Percentiles rank a stretch among this genome's conserved stretches.
phyloP scores from a whole-genome alignment of 1,139 yeast species.

The Suhomyces terraborum region DNA sequence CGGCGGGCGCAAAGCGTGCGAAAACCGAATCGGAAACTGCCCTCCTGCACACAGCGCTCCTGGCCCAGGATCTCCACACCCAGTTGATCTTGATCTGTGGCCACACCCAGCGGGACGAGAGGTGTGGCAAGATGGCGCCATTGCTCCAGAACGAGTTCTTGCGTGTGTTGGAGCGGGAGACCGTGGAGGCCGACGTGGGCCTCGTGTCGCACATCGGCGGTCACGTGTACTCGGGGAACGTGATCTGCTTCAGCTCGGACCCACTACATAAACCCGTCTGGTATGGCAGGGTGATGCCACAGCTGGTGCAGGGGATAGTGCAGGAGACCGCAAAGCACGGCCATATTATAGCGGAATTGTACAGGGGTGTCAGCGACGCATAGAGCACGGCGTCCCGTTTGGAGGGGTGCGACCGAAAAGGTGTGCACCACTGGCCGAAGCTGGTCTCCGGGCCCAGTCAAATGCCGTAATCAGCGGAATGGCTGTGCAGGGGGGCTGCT shows the following conservation, averaged over 20 bases:
- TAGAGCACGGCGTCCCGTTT: too few relatives aligned
- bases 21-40: too few relatives aligned
- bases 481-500: too few relatives aligned
- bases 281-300: conserved; percentile 72
- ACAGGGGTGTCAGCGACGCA: too few relatives aligned
- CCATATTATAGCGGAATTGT: conserved; percentile 53
- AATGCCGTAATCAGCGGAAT: too few relatives aligned
- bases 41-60: conserved; percentile 1
- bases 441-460: too few relatives aligned
- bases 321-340: conserved; percentile 51
- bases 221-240: conserved; percentile 78
- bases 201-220: conserved; percentile 73
- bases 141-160: conserved; percentile 52
- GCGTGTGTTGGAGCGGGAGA: conserved; percentile 37
- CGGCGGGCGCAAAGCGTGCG: too few relatives aligned
- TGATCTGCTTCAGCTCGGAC: conserved; percentile 51
- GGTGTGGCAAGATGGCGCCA: conserved; percentile 72
- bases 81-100: conserved; percentile 61
- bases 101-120: conserved; percentile 58
- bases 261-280: conserved; percentile 50
- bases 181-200: conserved; percentile 46
- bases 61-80: conserved; percentile 21
- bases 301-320: conserved; percentile 67
- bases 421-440: too few relatives aligned
- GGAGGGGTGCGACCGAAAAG: too few relatives aligned